Evolutionary conservation across 1,284 basidiomycete genomes (phyloP).

Genomic region (Coriolopsis trogii): DNA sequence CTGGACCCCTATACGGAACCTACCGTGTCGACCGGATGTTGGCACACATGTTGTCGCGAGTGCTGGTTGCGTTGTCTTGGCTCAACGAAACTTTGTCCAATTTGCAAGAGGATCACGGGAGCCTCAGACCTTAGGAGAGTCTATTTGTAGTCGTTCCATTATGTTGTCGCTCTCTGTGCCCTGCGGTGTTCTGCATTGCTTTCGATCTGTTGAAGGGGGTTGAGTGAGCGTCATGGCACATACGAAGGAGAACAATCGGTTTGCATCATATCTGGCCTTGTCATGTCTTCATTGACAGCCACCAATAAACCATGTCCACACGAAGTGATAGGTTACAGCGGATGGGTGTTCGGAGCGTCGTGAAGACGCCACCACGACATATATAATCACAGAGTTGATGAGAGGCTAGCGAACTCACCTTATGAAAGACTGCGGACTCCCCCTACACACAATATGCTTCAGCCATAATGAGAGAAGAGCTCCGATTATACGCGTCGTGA

Average conservation of each 20-base stretch:
- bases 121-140: slow-evolving; percentile 72
- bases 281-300: slow-evolving; percentile 54
- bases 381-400: slow-evolving; percentile 57
- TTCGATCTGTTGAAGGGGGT: slow-evolving; percentile 3
- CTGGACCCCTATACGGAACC: slow-evolving; percentile 76
- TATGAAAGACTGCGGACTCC: background rate
- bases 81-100: slow-evolving; percentile 79
- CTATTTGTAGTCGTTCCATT: slow-evolving; percentile 46
- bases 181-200: slow-evolving; percentile 9
- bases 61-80: slow-evolving; percentile 82
- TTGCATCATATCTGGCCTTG: slow-evolving; percentile 79
- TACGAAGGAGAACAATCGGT: background rate
- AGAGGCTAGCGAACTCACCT: slow-evolving; percentile 35
- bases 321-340: slow-evolving; percentile 48
- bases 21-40: slow-evolving; percentile 80
- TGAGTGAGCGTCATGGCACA: background rate
- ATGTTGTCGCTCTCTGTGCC: slow-evolving; percentile 2
- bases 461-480: slow-evolving; percentile 19
- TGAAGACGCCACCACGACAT: slow-evolving; percentile 61
- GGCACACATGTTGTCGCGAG: slow-evolving; percentile 80
- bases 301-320: slow-evolving; percentile 47
- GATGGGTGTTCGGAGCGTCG: slow-evolving; percentile 28
- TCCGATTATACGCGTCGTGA: slow-evolving; percentile 22
- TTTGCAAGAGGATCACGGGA: slow-evolving; percentile 80
- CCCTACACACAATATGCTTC: background rate